phyloP scores from a whole-genome alignment of 73 alveolate genomes.

The Paramecium caudatum region DNA sequence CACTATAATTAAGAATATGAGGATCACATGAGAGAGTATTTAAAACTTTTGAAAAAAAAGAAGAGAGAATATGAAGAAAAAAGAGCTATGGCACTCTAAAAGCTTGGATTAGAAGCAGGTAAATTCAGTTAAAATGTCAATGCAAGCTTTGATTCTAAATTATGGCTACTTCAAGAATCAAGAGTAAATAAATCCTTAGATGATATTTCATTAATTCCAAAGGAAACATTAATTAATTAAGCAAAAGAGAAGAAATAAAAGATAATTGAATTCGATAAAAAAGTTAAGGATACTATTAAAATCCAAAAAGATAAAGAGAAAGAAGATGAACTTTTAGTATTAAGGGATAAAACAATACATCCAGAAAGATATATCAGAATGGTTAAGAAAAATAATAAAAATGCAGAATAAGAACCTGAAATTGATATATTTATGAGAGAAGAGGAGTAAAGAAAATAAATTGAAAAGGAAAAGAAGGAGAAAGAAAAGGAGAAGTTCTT shows the following conservation, averaged over 20 bases:
- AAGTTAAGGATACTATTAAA: constrained; percentile 41
- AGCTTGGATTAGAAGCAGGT: constrained; percentile 56
- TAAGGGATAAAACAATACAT: constrained; percentile 30
- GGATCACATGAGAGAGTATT: constrained; percentile 38
- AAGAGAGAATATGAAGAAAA: constrained; percentile 27
- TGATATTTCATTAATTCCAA: constrained; percentile 52
- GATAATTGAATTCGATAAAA: constrained; percentile 14
- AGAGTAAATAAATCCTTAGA: constrained; percentile 58
- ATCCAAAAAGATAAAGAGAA: constrained; percentile 12
- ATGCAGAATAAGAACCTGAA: constrained; percentile 34
- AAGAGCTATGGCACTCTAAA: constrained; percentile 6
- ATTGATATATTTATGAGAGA: constrained; percentile 43
- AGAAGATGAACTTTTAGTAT: constrained; percentile 6
- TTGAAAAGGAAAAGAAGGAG: constrained; percentile 29
- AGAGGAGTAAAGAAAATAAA: constrained; percentile 42
- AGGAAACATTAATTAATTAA: not conserved
- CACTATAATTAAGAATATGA: constrained; percentile 35
- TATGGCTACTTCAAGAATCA: constrained; percentile 55
- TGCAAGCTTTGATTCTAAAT: constrained; percentile 69
- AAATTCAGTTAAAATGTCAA: constrained; percentile 62
- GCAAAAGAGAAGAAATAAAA: constrained; percentile 62
- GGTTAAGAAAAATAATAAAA: constrained; percentile 21
- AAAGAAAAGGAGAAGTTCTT: not conserved
- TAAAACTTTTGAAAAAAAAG: not conserved
- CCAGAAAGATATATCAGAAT: constrained; percentile 51